Evolutionary conservation across 352 stramenopile genomes (phyloP).

Genomic region (Phytophthora multivora): DNA sequence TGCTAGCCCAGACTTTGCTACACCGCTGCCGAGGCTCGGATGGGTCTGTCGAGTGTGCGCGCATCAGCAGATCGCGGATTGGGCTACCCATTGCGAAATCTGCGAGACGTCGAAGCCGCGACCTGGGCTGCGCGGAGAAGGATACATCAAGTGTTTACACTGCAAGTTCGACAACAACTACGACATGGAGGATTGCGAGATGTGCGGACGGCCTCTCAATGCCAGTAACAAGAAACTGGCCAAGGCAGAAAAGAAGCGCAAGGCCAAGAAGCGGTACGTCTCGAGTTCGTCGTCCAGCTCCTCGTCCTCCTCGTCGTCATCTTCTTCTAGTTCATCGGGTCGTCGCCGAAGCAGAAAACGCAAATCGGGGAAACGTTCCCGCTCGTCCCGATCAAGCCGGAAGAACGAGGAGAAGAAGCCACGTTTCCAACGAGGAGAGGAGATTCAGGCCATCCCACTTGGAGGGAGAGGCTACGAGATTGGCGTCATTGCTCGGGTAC

Average conservation of each 20-base stretch:
- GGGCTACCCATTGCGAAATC: slow-evolving; percentile 73
- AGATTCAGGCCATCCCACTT: slow-evolving; percentile 65
- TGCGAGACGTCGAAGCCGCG: slow-evolving; percentile 71
- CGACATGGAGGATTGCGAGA: slow-evolving; percentile 69
- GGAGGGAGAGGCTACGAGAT: slow-evolving; percentile 52
- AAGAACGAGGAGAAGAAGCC: slow-evolving; percentile 32
- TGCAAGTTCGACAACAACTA: slow-evolving; percentile 85
- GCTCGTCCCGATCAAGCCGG: slow-evolving; percentile 22
- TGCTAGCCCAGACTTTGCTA: slow-evolving; percentile 30
- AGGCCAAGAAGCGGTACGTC: slow-evolving; percentile 41
- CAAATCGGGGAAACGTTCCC: slow-evolving; percentile 38
- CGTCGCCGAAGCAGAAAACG: slow-evolving; percentile 34
- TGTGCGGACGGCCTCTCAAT: slow-evolving; percentile 56
- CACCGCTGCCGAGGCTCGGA: slow-evolving; percentile 42
- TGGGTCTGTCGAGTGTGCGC: slow-evolving; percentile 75
- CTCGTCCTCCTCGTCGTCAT: slow-evolving; percentile 33
- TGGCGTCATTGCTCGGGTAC: slow-evolving; percentile 54
- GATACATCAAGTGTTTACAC: slow-evolving; percentile 62
- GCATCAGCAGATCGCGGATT: slow-evolving; percentile 72
- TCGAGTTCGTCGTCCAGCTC: slow-evolving; percentile 47
- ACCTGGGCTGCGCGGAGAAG: slow-evolving; percentile 46
- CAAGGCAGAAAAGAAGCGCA: slow-evolving; percentile 37
- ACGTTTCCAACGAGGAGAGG: slow-evolving; percentile 57
- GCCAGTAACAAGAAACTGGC: slow-evolving; percentile 37
- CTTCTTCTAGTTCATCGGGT: slow-evolving; percentile 29